Conservation (phyloP, 495 filamentous ascomycete genomes). For the Xylaria nigripes region DNA sequence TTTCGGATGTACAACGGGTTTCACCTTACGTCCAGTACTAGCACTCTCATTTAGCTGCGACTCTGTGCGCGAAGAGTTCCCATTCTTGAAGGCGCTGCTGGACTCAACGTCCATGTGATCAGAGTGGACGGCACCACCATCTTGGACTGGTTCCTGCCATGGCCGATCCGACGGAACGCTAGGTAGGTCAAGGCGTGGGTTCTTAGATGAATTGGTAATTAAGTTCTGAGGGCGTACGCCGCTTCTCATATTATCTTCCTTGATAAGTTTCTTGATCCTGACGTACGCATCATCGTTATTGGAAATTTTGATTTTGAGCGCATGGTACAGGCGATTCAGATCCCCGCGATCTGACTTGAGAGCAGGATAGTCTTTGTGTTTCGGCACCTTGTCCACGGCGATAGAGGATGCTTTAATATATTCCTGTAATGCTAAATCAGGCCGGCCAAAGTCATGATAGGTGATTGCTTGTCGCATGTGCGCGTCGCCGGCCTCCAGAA, state of each 20-base stretch:
- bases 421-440: conserved; percentile 49
- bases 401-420: conserved; percentile 76
- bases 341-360: conserved; percentile 38
- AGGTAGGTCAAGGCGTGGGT: neutral
- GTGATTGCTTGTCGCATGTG: conserved; percentile 45
- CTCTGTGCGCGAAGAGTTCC: neutral
- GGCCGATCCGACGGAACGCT: conserved; percentile 2
- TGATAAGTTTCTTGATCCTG: conserved; percentile 57
- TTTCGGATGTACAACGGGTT: conserved; percentile 54
- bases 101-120: neutral
- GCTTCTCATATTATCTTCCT: conserved; percentile 53
- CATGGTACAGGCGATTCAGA: conserved; percentile 41
- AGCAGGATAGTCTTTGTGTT: conserved; percentile 55
- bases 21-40: conserved; percentile 18
- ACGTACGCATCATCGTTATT: conserved; percentile 38
- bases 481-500: conserved; percentile 43
- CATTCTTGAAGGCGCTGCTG: neutral
- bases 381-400: conserved; percentile 63
- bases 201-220: conserved; percentile 5
- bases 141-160: conserved; percentile 2
- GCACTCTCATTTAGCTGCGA: neutral
- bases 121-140: conserved; percentile 2
- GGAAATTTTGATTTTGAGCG: conserved; percentile 41
- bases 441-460: conserved; percentile 42
- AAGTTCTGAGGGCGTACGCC: conserved; percentile 35